Percentiles rank a stretch among this genome's conserved stretches.
phyloP scores from a whole-genome alignment of 305 asterid genomes.

The Withania somnifera region DNA sequence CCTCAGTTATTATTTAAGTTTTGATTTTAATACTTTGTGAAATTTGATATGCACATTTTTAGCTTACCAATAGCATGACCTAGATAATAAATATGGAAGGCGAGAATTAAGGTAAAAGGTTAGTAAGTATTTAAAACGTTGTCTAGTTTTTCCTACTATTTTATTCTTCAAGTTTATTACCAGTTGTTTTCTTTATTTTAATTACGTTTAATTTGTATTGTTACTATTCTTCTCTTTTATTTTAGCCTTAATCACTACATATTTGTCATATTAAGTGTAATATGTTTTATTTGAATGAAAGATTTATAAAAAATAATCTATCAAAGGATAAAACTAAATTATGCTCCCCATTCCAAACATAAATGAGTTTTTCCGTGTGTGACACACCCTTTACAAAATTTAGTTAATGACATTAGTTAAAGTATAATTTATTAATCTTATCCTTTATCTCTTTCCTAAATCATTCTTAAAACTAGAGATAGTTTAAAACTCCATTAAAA shows the following conservation, averaged over 20 bases:
- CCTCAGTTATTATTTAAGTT: neutral
- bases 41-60: neutral
- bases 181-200: neutral
- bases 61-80: neutral
- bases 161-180: neutral
- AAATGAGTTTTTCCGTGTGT: neutral
- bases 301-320: rapidly evolving
- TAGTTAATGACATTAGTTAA: neutral
- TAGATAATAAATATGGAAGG: neutral
- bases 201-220: neutral
- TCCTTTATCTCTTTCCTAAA: neutral
- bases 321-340: no score
- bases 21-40: neutral
- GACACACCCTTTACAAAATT: neutral
- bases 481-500: no score
- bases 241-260: neutral
- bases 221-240: neutral
- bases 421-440: neutral
- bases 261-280: neutral
- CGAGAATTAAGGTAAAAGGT: neutral
- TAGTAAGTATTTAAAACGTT: neutral
- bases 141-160: neutral
- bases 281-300: neutral
- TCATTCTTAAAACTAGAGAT: neutral
- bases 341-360: neutral